phyloP scores from a whole-genome alignment of 2,329 filamentous ascomycete species.

The Ophiostoma tasmaniense region DNA sequence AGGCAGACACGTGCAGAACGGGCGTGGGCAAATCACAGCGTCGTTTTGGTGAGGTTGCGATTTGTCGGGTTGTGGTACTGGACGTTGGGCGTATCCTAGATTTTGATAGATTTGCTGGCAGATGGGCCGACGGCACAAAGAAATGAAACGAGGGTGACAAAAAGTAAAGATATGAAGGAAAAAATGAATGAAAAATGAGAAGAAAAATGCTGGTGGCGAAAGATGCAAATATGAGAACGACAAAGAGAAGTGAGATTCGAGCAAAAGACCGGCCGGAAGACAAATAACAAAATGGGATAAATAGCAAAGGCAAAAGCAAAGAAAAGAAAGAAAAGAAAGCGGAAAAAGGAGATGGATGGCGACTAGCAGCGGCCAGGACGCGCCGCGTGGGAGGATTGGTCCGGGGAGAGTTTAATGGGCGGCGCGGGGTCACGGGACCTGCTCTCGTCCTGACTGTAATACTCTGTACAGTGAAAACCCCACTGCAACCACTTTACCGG shows the following conservation, averaged over 20 bases:
- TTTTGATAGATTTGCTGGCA: neutral
- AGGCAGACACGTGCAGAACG: neutral
- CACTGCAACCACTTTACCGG: conserved; percentile 3
- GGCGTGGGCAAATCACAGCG: neutral
- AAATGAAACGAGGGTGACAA: neutral
- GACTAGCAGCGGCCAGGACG: conserved; percentile 8
- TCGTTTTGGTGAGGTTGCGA: neutral
- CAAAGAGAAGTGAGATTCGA: neutral
- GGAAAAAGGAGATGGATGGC: neutral
- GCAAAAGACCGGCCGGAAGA: too few relatives aligned
- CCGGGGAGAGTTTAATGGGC: conserved; percentile 6
- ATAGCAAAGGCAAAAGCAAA: neutral
- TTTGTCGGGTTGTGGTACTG: neutral
- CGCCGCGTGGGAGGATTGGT: conserved; percentile 13
- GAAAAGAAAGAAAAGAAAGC: neutral
- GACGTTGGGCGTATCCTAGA: neutral
- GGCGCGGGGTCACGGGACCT: conserved; percentile 20
- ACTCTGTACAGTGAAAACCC: neutral
- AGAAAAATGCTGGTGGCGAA: neutral
- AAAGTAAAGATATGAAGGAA: neutral
- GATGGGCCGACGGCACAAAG: neutral
- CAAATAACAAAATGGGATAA: neutral
- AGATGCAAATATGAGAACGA: neutral
- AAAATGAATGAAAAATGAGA: neutral
- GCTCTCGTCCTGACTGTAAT: too few relatives aligned